These are phyloP conservation scores for Rhizopogon salebrosus DNA, from an alignment of 768 basidiomycete genomes.

Conservation along the genomic window DNA sequence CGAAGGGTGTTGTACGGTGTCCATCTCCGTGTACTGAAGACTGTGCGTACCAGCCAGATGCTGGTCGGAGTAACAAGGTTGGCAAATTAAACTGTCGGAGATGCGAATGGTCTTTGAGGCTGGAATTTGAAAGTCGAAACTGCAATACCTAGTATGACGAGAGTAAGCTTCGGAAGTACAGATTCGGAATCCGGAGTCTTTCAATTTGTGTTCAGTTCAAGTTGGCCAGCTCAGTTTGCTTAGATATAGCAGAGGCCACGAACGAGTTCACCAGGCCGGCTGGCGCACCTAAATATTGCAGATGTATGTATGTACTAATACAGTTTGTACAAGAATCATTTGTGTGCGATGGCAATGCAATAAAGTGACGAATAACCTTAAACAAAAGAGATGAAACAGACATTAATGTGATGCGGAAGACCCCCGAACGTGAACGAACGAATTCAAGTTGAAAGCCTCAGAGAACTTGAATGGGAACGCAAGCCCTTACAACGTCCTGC, in stretches of 20 bases:
- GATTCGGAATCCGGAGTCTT: too few relatives aligned
- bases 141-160: too few relatives aligned
- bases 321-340: not conserved
- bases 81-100: not conserved
- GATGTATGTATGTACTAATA: not conserved
- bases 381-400: too few relatives aligned
- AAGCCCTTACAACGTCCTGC: constrained; percentile 56
- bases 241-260: too few relatives aligned
- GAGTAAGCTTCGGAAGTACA: too few relatives aligned
- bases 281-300: too few relatives aligned
- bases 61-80: not conserved
- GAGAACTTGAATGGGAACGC: constrained; percentile 55
- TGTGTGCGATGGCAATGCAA: not conserved
- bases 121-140: too few relatives aligned
- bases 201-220: too few relatives aligned
- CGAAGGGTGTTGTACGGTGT: constrained; percentile 65
- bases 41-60: not conserved
- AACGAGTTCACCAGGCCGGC: not conserved
- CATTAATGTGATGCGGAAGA: not conserved
- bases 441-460: constrained; percentile 34
- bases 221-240: too few relatives aligned
- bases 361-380: not conserved
- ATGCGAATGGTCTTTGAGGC: not conserved
- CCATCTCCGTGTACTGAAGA: constrained; percentile 14
- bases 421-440: too few relatives aligned